Evolutionary conservation across 2,329 filamentous ascomycete genomes (phyloP), one percentile per base, ranked within the genome.

Genomic region (Chlorencoelia australis): DNA sequence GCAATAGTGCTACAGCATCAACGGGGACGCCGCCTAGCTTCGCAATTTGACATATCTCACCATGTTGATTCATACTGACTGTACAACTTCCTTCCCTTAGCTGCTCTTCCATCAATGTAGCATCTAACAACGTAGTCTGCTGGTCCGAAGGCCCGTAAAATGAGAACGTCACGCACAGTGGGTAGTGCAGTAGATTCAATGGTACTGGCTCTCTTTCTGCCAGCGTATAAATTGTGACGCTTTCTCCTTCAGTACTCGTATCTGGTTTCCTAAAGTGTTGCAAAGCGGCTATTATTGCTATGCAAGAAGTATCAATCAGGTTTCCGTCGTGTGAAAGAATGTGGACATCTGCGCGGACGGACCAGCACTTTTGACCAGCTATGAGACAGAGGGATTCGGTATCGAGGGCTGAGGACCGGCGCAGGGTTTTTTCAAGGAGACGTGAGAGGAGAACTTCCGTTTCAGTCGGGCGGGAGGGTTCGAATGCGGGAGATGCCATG

Each of bases 321-420:
- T 88, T 89, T 35, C 91, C 91, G 57, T 96, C 89, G 56, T 88
- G 85, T 33, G 86, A 81, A 30, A 96, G 71, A 30, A 96, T 78
- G 61, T 98, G 91, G 15, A 96, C 74, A 58, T 96, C 89, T 14
- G 85, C 88, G 40, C 89, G 79, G 44, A 98, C 71, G 42, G 82
- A 82, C 78, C 91, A 98, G 65, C 84, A 91, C 60, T 93, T 94
- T 42, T 82, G 71, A 6, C 85, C 88, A 8, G 91, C 87, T 18
- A 95, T 70, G 15, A 98, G 84, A 60, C 91, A 98, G 29, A 98
- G 72, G 4, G 88, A 94, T 62, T 98, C 91, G 21, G 88, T 94
- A 59, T 96, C 89, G 26, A 98, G 75, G 5, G 91, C 89, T 49
- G 82, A 82, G 1, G 88, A 94, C 42, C 91, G 80, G 27, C 91